These are phyloP conservation scores for Gnomoniopsis sp. DNA, from an alignment of 2,329 filamentous ascomycete genomes.

Conservation along the genomic window DNA sequence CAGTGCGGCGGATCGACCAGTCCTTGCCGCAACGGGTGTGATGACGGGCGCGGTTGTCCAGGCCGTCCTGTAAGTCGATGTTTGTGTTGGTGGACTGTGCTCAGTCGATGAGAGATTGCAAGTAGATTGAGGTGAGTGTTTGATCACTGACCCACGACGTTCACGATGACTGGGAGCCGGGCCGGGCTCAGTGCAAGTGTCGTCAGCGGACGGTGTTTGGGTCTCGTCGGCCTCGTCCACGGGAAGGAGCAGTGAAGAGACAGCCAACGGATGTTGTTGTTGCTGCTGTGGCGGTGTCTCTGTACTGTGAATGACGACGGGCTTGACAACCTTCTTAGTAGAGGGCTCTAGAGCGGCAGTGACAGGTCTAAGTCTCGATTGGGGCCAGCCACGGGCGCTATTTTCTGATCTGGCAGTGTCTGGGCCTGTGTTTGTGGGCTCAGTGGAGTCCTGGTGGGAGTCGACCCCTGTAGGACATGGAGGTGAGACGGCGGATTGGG, in stretches of 20 bases:
- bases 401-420: constrained; percentile 19
- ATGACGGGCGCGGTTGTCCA: constrained; percentile 21
- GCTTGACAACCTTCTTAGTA: too few species aligned
- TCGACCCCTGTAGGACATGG: constrained; percentile 21
- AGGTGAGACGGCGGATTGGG: constrained; percentile 34
- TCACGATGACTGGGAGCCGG: neutral
- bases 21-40: constrained; percentile 23
- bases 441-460: constrained; percentile 1
- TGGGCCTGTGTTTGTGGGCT: constrained; percentile 24
- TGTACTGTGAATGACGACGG: neutral
- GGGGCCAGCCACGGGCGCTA: constrained; percentile 8
- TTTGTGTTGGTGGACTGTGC: constrained; percentile 30
- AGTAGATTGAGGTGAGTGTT: constrained; percentile 11
- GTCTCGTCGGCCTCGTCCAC: constrained; percentile 6
- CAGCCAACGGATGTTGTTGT: neutral
- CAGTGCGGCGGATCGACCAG: constrained; percentile 34
- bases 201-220: neutral
- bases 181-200: neutral
- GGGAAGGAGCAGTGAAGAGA: constrained; percentile 1
- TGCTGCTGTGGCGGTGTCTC: constrained; percentile 1
- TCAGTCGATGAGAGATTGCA: constrained; percentile 1
- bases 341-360: neutral
- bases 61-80: constrained; percentile 35
- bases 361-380: neutral
- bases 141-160: constrained; percentile 1